These are phyloP conservation scores for Firmiana major DNA, from an alignment of 345 rosid species.

Conservation along the genomic window DNA sequence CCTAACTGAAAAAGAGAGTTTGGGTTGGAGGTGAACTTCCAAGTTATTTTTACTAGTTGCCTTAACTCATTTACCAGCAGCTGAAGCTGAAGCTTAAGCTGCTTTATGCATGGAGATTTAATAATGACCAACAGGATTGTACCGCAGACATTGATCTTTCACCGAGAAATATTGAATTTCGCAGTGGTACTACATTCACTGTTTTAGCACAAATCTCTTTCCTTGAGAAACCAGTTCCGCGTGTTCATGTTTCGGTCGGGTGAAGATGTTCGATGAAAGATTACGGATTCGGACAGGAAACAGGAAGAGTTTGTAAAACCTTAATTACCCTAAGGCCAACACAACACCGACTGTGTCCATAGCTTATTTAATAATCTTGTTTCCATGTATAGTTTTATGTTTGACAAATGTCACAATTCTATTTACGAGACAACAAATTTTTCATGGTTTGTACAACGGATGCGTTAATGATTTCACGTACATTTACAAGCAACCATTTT, in stretches of 20 bases:
- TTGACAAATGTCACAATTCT: background rate
- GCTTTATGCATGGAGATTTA: background rate
- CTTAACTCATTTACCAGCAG: background rate
- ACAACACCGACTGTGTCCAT: background rate
- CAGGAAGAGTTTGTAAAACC: background rate
- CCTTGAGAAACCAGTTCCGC: background rate
- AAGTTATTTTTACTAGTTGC: background rate
- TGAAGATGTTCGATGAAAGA: background rate
- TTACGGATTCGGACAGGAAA: constrained; percentile 8
- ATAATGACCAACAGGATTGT: background rate
- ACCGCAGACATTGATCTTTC: constrained; percentile 3
- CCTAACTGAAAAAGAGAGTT: background rate
- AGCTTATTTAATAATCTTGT: background rate
- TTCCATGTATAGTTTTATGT: background rate
- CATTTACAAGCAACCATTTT: background rate
- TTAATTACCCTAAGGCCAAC: background rate
- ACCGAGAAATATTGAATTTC: background rate
- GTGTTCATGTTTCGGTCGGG: background rate
- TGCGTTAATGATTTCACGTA: background rate
- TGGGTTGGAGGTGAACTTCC: background rate
- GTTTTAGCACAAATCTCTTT: background rate
- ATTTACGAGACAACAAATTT: background rate
- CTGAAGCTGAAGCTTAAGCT: background rate
- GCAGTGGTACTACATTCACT: background rate
- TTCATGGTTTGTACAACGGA: background rate